A percentile compares a stretch with the other conserved stretches of the same genome.
Evolutionary conservation across 2,329 filamentous ascomycete genomes (phyloP).

Genomic region (Daldinia eschscholtzii): DNA sequence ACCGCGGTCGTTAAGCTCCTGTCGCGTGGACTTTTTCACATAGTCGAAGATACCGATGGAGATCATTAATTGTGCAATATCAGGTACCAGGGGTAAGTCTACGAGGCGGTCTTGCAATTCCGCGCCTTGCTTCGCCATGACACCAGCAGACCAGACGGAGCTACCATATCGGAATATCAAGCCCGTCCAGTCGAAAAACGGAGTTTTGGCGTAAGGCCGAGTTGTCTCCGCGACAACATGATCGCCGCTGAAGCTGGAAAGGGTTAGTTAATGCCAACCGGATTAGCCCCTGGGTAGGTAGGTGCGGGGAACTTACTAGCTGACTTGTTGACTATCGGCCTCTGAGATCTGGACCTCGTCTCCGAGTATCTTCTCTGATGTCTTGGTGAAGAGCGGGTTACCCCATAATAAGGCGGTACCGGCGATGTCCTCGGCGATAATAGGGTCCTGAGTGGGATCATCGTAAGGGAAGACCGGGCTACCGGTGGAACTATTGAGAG

Average conservation of each 20-base stretch:
- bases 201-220: slow-evolving; percentile 44
- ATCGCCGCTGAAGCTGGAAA: slow-evolving; percentile 34
- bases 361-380: slow-evolving; percentile 40
- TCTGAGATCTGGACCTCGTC: slow-evolving; percentile 42
- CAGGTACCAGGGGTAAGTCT: slow-evolving; percentile 21
- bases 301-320: slow-evolving; percentile 42
- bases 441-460: slow-evolving; percentile 40
- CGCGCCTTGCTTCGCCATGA: slow-evolving; percentile 32
- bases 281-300: neutral
- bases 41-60: slow-evolving; percentile 31
- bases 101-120: slow-evolving; percentile 29
- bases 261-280: slow-evolving; percentile 13
- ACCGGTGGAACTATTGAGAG: slow-evolving; percentile 37
- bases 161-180: slow-evolving; percentile 43
- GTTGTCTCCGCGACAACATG: slow-evolving; percentile 28
- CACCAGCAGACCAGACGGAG: slow-evolving; percentile 41
- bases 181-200: slow-evolving; percentile 35
- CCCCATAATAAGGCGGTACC: slow-evolving; percentile 44
- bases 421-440: slow-evolving; percentile 47
- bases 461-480: slow-evolving; percentile 41
- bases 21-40: slow-evolving; percentile 27
- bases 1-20: slow-evolving; percentile 29
- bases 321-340: slow-evolving; percentile 38
- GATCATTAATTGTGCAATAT: slow-evolving; percentile 36
- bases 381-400: slow-evolving; percentile 45